phyloP scores from a whole-genome alignment of 192 early-diverging fungal genomes.

The Coemansia erecta region DNA sequence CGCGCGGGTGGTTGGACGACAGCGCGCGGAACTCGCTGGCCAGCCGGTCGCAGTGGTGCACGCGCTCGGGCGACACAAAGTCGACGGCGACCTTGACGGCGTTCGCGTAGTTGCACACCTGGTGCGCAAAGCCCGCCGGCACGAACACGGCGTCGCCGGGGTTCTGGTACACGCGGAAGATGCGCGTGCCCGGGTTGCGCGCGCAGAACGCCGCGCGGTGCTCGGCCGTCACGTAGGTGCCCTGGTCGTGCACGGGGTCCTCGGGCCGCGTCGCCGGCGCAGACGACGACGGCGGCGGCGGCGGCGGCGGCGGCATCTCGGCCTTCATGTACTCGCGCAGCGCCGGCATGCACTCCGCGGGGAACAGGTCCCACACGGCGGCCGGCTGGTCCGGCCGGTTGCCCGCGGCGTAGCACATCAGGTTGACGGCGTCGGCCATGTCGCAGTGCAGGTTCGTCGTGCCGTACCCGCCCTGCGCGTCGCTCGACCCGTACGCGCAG shows the following conservation, averaged over 20 bases:
- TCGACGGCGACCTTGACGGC: constrained; percentile 72
- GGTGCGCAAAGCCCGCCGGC: constrained; percentile 73
- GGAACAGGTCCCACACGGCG: constrained; percentile 70
- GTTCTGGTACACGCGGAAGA: constrained; percentile 64
- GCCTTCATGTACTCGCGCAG: constrained; percentile 48
- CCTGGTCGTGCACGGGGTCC: constrained; percentile 70
- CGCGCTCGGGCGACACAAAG: constrained; percentile 65
- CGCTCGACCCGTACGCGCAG: constrained; percentile 65
- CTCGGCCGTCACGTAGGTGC: constrained; percentile 56
- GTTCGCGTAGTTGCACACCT: constrained; percentile 66
- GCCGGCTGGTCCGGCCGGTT: constrained; percentile 24
- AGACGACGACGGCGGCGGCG: too few species aligned
- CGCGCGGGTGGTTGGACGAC: constrained; percentile 26
- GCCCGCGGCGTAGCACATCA: constrained; percentile 60
- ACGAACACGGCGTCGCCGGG: constrained; percentile 76
- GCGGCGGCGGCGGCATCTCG: too few species aligned
- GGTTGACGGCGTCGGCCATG: constrained; percentile 76
- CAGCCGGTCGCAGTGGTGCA: constrained; percentile 47
- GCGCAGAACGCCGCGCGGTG: constrained; percentile 43
- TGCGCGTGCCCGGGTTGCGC: constrained; percentile 18
- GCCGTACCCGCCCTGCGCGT: constrained; percentile 51
- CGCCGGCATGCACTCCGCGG: constrained; percentile 25
- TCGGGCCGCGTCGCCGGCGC: neutral
- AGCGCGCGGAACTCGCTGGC: constrained; percentile 56
- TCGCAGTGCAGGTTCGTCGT: constrained; percentile 78